Evolutionary conservation across 2,329 filamentous ascomycete genomes (phyloP).

Genomic region (Paecilomyces fulvus): DNA sequence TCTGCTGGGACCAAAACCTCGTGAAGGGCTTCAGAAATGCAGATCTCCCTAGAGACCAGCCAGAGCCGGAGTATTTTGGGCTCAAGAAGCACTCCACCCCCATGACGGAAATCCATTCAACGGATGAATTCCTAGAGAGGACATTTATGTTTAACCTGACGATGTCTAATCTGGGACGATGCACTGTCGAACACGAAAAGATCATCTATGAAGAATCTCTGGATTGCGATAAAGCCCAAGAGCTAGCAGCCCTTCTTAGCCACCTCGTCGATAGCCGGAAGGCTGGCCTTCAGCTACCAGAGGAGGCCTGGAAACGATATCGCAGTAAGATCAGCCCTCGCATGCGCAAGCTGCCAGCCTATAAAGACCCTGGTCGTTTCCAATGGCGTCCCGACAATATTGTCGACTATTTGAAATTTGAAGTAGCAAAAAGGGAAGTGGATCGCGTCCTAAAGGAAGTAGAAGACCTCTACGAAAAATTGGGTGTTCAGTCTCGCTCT

Average conservation of each 20-base stretch:
- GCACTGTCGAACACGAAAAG: constrained; percentile 43
- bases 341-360: constrained; percentile 26
- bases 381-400: constrained; percentile 26
- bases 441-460: constrained; percentile 24
- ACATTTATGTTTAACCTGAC: constrained; percentile 41
- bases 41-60: constrained; percentile 30
- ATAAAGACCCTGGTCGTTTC: constrained; percentile 19
- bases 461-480: constrained; percentile 16
- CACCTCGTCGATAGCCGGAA: constrained; percentile 41
- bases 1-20: constrained; percentile 51
- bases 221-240: constrained; percentile 22
- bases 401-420: constrained; percentile 38
- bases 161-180: constrained; percentile 43
- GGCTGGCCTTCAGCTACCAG: constrained; percentile 33
- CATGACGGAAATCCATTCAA: constrained; percentile 32
- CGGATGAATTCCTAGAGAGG: constrained; percentile 33
- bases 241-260: constrained; percentile 34
- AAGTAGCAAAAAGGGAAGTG: constrained; percentile 26
- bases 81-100: constrained; percentile 38
- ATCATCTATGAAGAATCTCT: constrained; percentile 44
- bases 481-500: constrained; percentile 4
- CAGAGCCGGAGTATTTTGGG: constrained; percentile 35
- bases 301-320: constrained; percentile 30
- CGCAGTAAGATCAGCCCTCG: constrained; percentile 24
- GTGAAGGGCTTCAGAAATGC: constrained; percentile 47